Conservation (phyloP, 1,284 basidiomycete genomes). For the Boletellus sp. region DNA sequence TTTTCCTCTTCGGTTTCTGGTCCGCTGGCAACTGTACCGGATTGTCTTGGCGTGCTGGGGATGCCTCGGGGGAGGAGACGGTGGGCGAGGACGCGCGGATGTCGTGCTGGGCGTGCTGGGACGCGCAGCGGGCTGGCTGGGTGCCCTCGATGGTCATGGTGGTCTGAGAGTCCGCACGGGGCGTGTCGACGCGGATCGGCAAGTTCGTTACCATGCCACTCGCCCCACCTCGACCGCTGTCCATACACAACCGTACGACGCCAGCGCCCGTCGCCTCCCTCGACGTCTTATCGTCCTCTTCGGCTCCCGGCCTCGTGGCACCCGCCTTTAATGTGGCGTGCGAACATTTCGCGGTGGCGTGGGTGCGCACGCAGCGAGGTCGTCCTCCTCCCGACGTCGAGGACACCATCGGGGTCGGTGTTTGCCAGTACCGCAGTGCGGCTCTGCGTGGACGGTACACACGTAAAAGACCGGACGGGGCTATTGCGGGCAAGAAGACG, state of each 20-base stretch:
- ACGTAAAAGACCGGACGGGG: too few species aligned
- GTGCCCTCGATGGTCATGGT: background rate
- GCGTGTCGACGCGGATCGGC: constrained; percentile 5
- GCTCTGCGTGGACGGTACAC: too few species aligned
- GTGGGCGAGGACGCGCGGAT: background rate
- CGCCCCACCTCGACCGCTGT: background rate
- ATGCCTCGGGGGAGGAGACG: background rate
- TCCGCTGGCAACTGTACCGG: constrained; percentile 2
- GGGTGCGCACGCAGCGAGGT: too few species aligned
- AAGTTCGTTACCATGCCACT: constrained; percentile 12
- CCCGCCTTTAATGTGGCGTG: too few species aligned
- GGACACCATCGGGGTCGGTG: too few species aligned
- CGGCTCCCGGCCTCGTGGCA: too few species aligned
- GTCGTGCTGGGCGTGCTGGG: background rate
- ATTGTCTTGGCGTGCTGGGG: background rate
- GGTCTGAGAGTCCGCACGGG: too few species aligned
- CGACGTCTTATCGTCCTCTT: too few species aligned
- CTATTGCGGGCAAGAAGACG: background rate
- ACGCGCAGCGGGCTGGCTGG: background rate
- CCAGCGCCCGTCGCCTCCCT: too few species aligned
- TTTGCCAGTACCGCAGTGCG: too few species aligned
- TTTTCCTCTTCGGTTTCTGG: constrained; percentile 49
- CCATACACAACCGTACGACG: background rate
- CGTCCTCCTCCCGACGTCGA: too few species aligned
- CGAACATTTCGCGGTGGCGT: too few species aligned